Evolutionary conservation across 2,329 filamentous ascomycete genomes (phyloP).

Genomic region (Arthrobotrys megalospora): DNA sequence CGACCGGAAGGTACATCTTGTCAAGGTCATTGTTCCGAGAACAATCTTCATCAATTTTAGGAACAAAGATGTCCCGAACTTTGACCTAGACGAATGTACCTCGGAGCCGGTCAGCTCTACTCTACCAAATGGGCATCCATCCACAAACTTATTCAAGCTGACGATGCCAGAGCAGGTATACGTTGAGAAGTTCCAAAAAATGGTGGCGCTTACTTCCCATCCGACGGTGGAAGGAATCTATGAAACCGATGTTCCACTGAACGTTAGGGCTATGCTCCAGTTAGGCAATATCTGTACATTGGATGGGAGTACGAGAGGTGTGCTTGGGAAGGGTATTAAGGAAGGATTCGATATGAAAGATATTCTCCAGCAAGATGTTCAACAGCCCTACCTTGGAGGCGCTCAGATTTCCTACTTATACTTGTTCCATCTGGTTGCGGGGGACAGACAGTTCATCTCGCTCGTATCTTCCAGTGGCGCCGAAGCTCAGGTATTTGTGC

Average conservation of each 20-base stretch:
- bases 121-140: constrained; percentile 93
- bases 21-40: constrained; percentile 90
- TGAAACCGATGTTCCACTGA: constrained; percentile 90
- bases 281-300: constrained; percentile 94
- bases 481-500: constrained; percentile 88
- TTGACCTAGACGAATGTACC: constrained; percentile 86
- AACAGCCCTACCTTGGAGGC: constrained; percentile 80
- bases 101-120: constrained; percentile 95
- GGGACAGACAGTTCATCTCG: constrained; percentile 92
- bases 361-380: constrained; percentile 69
- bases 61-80: constrained; percentile 86
- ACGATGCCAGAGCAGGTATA: constrained; percentile 91
- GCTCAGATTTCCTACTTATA: constrained; percentile 87
- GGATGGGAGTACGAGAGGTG: constrained; percentile 89
- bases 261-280: constrained; percentile 87
- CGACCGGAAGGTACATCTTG: constrained; percentile 87
- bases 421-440: constrained; percentile 90
- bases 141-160: constrained; percentile 93
- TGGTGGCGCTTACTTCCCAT: constrained; percentile 84
- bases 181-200: constrained; percentile 83
- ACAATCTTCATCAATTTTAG: constrained; percentile 94
- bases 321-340: constrained; percentile 91
- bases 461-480: constrained; percentile 87
- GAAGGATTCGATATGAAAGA: constrained; percentile 90
- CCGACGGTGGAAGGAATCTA: constrained; percentile 97